Percentiles rank a stretch among this genome's conserved stretches.
phyloP scores from a whole-genome alignment of 441 rosid genomes.

The Dalechampia spathulata region DNA sequence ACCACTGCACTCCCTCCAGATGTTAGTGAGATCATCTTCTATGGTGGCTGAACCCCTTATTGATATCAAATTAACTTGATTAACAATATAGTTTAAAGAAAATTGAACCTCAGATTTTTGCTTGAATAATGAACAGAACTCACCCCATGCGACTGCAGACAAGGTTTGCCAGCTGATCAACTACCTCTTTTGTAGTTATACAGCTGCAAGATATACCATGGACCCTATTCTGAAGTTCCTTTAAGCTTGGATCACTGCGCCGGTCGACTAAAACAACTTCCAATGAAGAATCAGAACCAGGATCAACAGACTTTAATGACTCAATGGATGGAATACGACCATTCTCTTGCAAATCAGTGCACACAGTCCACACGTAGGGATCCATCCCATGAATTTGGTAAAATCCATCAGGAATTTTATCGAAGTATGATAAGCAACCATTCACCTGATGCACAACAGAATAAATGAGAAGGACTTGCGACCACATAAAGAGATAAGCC shows the following conservation, averaged over 20 bases:
- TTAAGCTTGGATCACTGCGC: constrained; percentile 63
- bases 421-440: constrained; percentile 88
- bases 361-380: constrained; percentile 88
- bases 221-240: constrained; percentile 78
- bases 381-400: constrained; percentile 84
- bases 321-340: constrained; percentile 90
- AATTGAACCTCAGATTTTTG: constrained; percentile 9
- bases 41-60: constrained; percentile 62
- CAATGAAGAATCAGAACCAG: constrained; percentile 45
- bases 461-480: constrained; percentile 7
- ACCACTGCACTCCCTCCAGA: constrained; percentile 75
- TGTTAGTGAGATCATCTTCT: constrained; percentile 63
- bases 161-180: constrained; percentile 91
- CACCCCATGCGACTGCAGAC: constrained; percentile 93
- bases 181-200: constrained; percentile 78
- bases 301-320: constrained; percentile 70
- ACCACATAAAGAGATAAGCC: constrained; percentile 1
- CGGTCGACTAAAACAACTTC: constrained; percentile 82
- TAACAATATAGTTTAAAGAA: constrained; percentile 11
- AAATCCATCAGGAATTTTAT: constrained; percentile 96
- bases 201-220: constrained; percentile 61
- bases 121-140: constrained; percentile 25
- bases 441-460: constrained; percentile 58
- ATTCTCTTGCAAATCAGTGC: constrained; percentile 73
- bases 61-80: constrained; percentile 20